Evolutionary conservation across 2,329 filamentous ascomycete species (phyloP).

Genomic region (Rugonectria rugulosa): DNA sequence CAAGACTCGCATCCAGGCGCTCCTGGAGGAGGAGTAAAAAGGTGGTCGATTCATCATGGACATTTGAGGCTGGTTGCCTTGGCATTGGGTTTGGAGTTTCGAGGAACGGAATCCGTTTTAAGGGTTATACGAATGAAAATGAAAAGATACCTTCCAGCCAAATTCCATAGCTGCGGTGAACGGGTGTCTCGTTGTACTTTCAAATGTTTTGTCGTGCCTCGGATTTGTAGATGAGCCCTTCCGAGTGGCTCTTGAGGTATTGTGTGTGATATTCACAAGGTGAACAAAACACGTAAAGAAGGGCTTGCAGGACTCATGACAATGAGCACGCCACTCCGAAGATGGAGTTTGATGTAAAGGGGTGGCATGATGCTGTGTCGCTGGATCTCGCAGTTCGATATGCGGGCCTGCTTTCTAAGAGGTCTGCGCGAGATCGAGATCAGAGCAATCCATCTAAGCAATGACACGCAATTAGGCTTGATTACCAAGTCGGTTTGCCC

Average conservation of each 20-base stretch:
- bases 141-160: conserved; percentile 45
- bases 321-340: too few relatives aligned
- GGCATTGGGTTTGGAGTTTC: conserved; percentile 51
- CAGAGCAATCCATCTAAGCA: too few relatives aligned
- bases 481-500: too few relatives aligned
- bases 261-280: conserved; percentile 8
- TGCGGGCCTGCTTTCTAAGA: too few relatives aligned
- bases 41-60: conserved; percentile 35
- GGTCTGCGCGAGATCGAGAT: too few relatives aligned
- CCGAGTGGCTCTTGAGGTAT: conserved; percentile 3
- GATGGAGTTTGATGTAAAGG: too few relatives aligned
- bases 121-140: conserved; percentile 48
- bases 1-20: conserved; percentile 89
- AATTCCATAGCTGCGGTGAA: conserved; percentile 41
- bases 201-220: neutral
- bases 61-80: conserved; percentile 42
- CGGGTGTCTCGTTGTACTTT: conserved; percentile 38
- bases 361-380: too few relatives aligned
- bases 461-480: too few relatives aligned
- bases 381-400: too few relatives aligned
- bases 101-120: conserved; percentile 44
- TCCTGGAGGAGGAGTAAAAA: conserved; percentile 63
- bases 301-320: too few relatives aligned
- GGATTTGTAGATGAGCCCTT: conserved; percentile 4
- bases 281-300: too few relatives aligned